Conservation (phyloP, 345 rosid genomes). For the Eucalyptus curtisii region DNA sequence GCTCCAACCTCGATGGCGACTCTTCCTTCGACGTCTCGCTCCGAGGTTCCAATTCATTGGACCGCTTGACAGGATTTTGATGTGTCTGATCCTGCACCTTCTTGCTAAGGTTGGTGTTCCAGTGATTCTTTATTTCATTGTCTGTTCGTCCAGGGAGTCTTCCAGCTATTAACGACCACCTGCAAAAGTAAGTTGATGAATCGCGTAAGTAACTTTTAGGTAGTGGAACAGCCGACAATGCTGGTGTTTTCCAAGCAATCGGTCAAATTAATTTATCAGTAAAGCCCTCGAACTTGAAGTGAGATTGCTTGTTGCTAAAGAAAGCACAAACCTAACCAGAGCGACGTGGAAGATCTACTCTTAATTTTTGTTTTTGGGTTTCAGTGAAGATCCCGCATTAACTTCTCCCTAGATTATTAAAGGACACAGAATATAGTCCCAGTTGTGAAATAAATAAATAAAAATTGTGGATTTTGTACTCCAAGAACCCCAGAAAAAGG, state of each 20-base stretch:
- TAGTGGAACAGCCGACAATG: not conserved
- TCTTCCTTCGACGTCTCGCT: not conserved
- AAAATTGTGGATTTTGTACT: not conserved
- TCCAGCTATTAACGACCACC: conserved; percentile 8
- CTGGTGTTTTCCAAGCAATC: not conserved
- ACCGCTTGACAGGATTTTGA: not conserved
- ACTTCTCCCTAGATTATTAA: not conserved
- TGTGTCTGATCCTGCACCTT: not conserved
- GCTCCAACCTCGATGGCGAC: not conserved
- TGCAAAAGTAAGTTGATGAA: not conserved
- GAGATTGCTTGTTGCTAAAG: not conserved
- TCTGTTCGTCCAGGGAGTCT: conserved; percentile 9
- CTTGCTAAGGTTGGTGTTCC: conserved; percentile 5
- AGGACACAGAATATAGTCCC: not conserved
- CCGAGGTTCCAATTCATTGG: not conserved
- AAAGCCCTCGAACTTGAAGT: not conserved
- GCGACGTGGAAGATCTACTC: not conserved
- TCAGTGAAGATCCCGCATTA: not conserved
- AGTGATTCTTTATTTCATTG: conserved; percentile 5
- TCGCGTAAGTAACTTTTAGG: not conserved
- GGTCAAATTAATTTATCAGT: not conserved
- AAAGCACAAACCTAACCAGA: not conserved
- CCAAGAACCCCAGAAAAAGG: not conserved
- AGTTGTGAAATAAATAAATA: not conserved
- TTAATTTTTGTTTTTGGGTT: not conserved